phyloP scores from a whole-genome alignment of 2,329 filamentous ascomycete species.

The Alternaria metachromatica region DNA sequence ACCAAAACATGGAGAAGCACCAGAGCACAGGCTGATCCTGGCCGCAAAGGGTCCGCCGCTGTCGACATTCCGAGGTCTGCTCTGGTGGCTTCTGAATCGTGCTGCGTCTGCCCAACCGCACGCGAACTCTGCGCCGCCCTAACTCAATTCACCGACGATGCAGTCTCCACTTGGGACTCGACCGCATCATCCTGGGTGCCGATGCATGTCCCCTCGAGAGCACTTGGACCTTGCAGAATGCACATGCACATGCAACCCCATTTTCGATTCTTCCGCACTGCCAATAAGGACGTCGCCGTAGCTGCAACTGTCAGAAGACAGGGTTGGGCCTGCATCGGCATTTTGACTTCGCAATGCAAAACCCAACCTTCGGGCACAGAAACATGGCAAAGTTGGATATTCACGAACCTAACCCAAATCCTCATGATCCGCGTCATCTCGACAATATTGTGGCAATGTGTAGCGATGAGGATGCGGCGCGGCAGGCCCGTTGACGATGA shows the following conservation, averaged over 20 bases:
- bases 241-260: constrained; percentile 26
- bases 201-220: constrained; percentile 20
- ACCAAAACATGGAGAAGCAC: constrained; percentile 10
- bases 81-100: constrained; percentile 11
- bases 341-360: constrained; percentile 7
- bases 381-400: not conserved
- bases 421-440: not conserved
- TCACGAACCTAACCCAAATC: not conserved
- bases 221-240: constrained; percentile 16
- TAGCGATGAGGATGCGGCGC: constrained; percentile 1
- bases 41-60: constrained; percentile 14
- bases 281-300: constrained; percentile 36
- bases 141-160: constrained; percentile 5
- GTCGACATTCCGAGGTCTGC: constrained; percentile 12
- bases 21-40: constrained; percentile 9
- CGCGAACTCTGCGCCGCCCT: constrained; percentile 13
- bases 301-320: constrained; percentile 12
- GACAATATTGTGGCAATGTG: not conserved
- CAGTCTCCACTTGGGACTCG: constrained; percentile 8
- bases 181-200: constrained; percentile 7
- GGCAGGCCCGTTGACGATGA: constrained; percentile 6
- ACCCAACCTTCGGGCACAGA: constrained; percentile 8
- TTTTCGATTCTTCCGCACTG: constrained; percentile 26
- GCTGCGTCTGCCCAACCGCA: constrained; percentile 11
- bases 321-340: constrained; percentile 17